Evolutionary conservation across 495 filamentous ascomycete genomes (phyloP).

Genomic region (Tirmania nivea): DNA sequence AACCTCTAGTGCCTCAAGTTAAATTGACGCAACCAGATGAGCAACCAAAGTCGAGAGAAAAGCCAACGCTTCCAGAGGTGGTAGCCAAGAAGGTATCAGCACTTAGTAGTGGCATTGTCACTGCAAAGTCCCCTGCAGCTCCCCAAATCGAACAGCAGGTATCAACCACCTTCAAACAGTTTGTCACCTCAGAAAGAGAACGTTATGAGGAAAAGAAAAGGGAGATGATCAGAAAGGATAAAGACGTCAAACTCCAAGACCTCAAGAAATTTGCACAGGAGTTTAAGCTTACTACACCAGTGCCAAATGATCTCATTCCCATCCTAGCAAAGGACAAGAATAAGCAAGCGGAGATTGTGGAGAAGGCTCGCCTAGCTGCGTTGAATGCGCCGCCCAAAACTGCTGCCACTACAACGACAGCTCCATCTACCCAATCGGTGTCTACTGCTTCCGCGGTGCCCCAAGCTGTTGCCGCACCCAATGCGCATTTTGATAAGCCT

Average conservation of each 20-base stretch:
- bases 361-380: conserved; percentile 33
- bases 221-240: conserved; percentile 44
- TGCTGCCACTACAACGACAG: background rate
- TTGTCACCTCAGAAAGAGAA: conserved; percentile 42
- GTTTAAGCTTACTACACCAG: conserved; percentile 82
- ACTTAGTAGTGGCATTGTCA: background rate
- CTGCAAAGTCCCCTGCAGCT: conserved; percentile 1
- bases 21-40: conserved; percentile 1
- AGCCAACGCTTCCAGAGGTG: conserved; percentile 10
- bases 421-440: background rate
- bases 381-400: background rate
- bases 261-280: conserved; percentile 81
- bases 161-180: conserved; percentile 16
- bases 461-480: background rate
- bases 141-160: conserved; percentile 9
- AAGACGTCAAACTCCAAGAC: conserved; percentile 76
- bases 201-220: conserved; percentile 50
- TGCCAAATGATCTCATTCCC: conserved; percentile 74
- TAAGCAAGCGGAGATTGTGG: conserved; percentile 82
- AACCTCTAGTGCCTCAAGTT: background rate
- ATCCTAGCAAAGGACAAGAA: conserved; percentile 87
- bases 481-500: background rate
- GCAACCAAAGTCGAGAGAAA: conserved; percentile 16
- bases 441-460: background rate
- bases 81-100: conserved; percentile 12